These are phyloP conservation scores for Rhizoclosmatium sp. DNA, from an alignment of 192 early-diverging fungal species.

Conservation along the genomic window DNA sequence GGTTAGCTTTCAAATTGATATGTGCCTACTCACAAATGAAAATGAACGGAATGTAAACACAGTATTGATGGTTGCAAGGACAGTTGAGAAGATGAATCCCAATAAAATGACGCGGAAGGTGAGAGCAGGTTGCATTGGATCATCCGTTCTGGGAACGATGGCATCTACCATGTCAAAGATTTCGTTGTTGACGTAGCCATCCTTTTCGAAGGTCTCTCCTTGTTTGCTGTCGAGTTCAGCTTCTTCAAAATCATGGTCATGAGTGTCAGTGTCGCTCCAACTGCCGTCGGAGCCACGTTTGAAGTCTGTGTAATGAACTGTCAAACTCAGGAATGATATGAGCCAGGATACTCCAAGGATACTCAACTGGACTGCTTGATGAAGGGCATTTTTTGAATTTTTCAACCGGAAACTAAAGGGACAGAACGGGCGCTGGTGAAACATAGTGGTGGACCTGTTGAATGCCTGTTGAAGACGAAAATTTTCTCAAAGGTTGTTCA, in stretches of 20 bases:
- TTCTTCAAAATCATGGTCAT: background rate
- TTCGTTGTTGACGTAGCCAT: background rate
- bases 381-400: too few species aligned
- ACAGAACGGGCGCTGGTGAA: too few species aligned
- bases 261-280: too few species aligned
- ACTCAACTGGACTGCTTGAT: too few species aligned
- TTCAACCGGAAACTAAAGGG: too few species aligned
- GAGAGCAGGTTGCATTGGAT: constrained; percentile 41
- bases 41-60: constrained; percentile 47
- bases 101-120: constrained; percentile 43
- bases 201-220: background rate
- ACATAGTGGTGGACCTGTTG: too few species aligned
- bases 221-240: background rate
- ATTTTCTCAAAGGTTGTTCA: too few species aligned
- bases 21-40: constrained; percentile 38
- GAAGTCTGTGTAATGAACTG: too few species aligned
- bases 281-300: too few species aligned
- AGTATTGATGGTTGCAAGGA: constrained; percentile 39
- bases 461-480: too few species aligned
- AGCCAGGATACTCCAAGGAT: too few species aligned
- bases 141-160: constrained; percentile 37
- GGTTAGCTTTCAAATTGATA: background rate
- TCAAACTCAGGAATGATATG: too few species aligned
- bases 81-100: constrained; percentile 39
- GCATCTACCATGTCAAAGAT: constrained; percentile 41